A percentile compares a stretch with the other conserved stretches of the same genome.
Conservation (phyloP, 2,329 filamentous ascomycete species). For the Massarina eburnea region DNA sequence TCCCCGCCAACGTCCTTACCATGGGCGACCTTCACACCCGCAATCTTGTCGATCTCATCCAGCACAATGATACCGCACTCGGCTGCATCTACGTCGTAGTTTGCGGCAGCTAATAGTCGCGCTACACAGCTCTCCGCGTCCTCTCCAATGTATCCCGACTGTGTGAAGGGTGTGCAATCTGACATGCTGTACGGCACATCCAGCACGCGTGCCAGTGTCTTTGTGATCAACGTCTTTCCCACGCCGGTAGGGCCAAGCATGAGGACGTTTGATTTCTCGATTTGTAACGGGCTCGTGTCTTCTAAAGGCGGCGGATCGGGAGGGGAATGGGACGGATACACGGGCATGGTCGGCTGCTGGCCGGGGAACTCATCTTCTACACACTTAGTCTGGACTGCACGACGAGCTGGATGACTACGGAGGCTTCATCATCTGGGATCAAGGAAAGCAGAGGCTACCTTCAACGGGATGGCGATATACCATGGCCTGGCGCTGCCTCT, state of each 20-base stretch:
- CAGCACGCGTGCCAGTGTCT: conserved; percentile 87
- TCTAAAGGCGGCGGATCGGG: conserved; percentile 46
- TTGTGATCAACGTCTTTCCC: conserved; percentile 94
- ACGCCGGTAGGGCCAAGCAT: conserved; percentile 91
- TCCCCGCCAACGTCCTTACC: conserved; percentile 95
- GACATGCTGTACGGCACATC: conserved; percentile 95
- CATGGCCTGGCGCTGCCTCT: conserved; percentile 70
- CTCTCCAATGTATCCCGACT: conserved; percentile 96
- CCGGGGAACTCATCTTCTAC: conserved; percentile 67
- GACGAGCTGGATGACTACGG: background rate
- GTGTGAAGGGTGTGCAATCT: conserved; percentile 93
- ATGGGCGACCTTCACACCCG: conserved; percentile 80
- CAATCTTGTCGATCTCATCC: conserved; percentile 97
- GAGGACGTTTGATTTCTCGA: conserved; percentile 95
- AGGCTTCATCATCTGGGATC: conserved; percentile 12
- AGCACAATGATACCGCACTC: conserved; percentile 94
- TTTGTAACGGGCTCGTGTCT: conserved; percentile 65
- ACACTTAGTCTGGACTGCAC: conserved; percentile 24
- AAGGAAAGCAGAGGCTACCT: conserved; percentile 53
- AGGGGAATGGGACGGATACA: conserved; percentile 27
- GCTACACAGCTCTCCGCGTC: conserved; percentile 97
- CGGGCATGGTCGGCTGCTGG: conserved; percentile 57
- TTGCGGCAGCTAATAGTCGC: conserved; percentile 82
- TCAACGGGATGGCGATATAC: conserved; percentile 73
- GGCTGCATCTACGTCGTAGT: conserved; percentile 80